phyloP scores from a whole-genome alignment of 306 rosid species.

The Bauhinia variegata region DNA sequence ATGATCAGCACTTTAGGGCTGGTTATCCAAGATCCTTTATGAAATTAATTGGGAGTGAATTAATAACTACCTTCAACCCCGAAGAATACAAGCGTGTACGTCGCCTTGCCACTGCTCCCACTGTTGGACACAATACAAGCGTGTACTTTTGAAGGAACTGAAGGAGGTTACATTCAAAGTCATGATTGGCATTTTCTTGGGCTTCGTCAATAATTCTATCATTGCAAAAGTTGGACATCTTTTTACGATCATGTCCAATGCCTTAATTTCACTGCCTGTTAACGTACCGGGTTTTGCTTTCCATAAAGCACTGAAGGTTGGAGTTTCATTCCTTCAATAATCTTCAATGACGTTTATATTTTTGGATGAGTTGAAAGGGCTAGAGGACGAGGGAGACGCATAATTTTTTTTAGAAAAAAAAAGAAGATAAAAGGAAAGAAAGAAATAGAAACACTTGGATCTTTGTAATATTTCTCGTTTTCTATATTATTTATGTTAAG shows the following conservation, averaged over 20 bases:
- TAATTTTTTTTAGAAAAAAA: too few relatives aligned
- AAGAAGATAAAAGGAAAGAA: too few relatives aligned
- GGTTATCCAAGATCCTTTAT: too few relatives aligned
- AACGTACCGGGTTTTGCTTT: conserved; percentile 39
- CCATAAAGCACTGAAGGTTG: conserved; percentile 45
- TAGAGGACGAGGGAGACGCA: too few relatives aligned
- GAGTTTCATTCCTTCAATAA: background rate
- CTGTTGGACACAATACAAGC: conserved; percentile 29
- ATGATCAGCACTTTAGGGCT: too few relatives aligned
- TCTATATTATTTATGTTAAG: too few relatives aligned
- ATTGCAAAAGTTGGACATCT: background rate
- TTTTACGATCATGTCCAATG: background rate
- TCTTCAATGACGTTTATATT: too few relatives aligned
- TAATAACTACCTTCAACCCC: too few relatives aligned
- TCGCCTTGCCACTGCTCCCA: conserved; percentile 4
- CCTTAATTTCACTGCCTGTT: background rate
- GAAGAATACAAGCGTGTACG: conserved; percentile 38
- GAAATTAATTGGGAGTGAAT: too few relatives aligned
- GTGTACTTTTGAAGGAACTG: conserved; percentile 16
- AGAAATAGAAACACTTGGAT: too few relatives aligned
- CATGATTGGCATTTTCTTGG: conserved; percentile 8
- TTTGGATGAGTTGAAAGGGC: too few relatives aligned
- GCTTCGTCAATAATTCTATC: conserved; percentile 2
- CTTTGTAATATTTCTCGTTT: too few relatives aligned
- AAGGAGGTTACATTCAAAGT: conserved; percentile 26